A percentile compares a stretch with the other conserved stretches of the same genome.
phyloP scores from a whole-genome alignment of 768 basidiomycete species.

The Boletus reticulatus region DNA sequence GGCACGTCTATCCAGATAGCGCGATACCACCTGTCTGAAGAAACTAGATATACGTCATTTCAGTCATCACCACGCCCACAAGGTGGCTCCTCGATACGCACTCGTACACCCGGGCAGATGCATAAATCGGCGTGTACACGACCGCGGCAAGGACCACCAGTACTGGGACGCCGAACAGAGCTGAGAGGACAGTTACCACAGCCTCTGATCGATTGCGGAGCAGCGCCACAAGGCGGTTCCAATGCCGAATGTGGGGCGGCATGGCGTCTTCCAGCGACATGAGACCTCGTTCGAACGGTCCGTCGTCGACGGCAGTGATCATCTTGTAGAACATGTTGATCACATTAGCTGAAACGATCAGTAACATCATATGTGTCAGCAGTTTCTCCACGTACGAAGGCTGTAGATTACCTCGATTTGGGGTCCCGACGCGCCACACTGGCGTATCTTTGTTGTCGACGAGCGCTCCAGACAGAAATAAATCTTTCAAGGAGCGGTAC shows the following conservation, averaged over 20 bases:
- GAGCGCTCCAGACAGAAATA: slow-evolving; percentile 13
- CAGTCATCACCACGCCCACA: not conserved
- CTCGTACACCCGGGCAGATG: slow-evolving; percentile 1
- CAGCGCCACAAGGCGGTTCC: slow-evolving; percentile 13
- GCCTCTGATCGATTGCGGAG: slow-evolving; percentile 3
- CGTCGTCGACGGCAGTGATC: slow-evolving; percentile 16
- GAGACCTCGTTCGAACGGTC: slow-evolving; percentile 14
- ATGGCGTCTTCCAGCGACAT: slow-evolving; percentile 16
- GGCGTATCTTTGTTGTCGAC: slow-evolving; percentile 14
- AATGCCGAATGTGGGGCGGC: slow-evolving; percentile 18
- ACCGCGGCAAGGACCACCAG: slow-evolving; percentile 13
- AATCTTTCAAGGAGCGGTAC: slow-evolving; percentile 18
- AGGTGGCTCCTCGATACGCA: slow-evolving; percentile 1
- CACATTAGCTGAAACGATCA: slow-evolving; percentile 12
- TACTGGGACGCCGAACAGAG: slow-evolving; percentile 17
- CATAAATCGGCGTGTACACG: slow-evolving; percentile 5
- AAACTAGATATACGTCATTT: not conserved
- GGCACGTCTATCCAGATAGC: not conserved
- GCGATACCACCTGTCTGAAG: not conserved
- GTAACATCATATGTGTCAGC: not conserved
- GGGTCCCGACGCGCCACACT: slow-evolving; percentile 14
- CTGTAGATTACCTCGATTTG: slow-evolving; percentile 12
- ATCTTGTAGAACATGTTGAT: slow-evolving; percentile 16
- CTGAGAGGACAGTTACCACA: slow-evolving; percentile 9
- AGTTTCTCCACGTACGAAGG: too few species aligned